Percentiles rank a stretch among this genome's conserved stretches.
These are phyloP conservation scores for Solanum peruvianum DNA, from an alignment of 257 asterid species.

Conservation along the genomic window DNA sequence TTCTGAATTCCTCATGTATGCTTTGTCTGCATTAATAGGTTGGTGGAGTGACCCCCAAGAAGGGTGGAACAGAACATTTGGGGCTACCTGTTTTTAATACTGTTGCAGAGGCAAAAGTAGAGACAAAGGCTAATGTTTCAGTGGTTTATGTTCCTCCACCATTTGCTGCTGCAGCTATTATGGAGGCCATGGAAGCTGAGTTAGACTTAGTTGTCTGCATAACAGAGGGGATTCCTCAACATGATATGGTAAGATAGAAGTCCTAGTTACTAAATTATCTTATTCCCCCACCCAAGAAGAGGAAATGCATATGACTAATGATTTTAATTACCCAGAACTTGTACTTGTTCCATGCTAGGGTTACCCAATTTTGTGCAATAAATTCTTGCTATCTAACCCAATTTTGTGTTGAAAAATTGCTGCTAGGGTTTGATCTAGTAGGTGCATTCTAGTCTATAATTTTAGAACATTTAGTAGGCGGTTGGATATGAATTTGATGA, in stretches of 20 bases:
- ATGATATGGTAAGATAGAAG: conserved; percentile 66
- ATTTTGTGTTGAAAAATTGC: not conserved
- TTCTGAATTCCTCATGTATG: not conserved
- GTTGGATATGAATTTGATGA: not conserved
- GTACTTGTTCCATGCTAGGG: not conserved
- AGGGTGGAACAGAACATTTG: conserved; percentile 95
- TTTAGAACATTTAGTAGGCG: not conserved
- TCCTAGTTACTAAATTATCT: not conserved
- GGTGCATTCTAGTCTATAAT: not conserved
- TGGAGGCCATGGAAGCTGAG: conserved; percentile 91
- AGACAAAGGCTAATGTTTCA: conserved; percentile 84
- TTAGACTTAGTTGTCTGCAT: conserved; percentile 87
- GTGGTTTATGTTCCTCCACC: conserved; percentile 95
- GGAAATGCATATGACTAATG: not conserved
- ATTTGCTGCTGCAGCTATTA: conserved; percentile 79
- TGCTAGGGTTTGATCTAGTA: not conserved
- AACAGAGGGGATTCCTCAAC: conserved; percentile 92
- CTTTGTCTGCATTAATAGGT: conserved; percentile 36
- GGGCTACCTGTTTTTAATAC: conserved; percentile 92
- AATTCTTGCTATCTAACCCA: not conserved
- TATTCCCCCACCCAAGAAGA: not conserved
- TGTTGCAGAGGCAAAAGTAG: conserved; percentile 91
- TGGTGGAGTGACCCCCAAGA: conserved; percentile 93
- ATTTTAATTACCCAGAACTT: not conserved
- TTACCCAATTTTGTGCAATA: not conserved